Evolutionary conservation across 805 yeast genomes (phyloP).

Genomic region (Hanseniaspora taiwanica): DNA sequence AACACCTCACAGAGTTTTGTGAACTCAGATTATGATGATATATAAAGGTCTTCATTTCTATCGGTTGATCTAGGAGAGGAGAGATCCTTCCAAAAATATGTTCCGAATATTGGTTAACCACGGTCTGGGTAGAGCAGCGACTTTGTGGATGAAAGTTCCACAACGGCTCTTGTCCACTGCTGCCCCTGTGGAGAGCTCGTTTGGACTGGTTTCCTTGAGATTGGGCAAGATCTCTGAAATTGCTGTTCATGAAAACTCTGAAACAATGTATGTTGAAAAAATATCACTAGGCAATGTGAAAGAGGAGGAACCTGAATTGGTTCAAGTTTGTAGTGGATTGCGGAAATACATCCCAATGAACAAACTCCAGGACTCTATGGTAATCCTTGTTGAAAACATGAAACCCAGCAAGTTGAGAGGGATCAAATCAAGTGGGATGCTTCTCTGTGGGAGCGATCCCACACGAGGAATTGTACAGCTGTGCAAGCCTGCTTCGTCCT

Average conservation of each 20-base stretch:
- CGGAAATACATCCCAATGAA: conserved; percentile 31
- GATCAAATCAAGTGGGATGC: conserved; percentile 48
- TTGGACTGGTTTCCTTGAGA: conserved; percentile 20
- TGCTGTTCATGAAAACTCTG: conserved; percentile 41
- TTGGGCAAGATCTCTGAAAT: conserved; percentile 39
- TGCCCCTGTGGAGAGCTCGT: conserved; percentile 4
- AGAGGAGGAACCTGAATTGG: conserved; percentile 7
- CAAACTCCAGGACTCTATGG: conserved; percentile 27
- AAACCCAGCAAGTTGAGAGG: conserved; percentile 56
- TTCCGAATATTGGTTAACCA: no score
- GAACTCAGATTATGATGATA: no score
- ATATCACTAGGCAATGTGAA: conserved; percentile 22
- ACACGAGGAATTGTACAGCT: conserved; percentile 9
- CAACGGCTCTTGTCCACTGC: no score
- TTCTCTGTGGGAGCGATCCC: conserved; percentile 39
- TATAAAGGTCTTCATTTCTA: no score
- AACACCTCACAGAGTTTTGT: no score
- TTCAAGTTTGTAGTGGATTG: conserved; percentile 48
- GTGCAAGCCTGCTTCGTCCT: conserved; percentile 9
- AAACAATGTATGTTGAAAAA: conserved; percentile 43
- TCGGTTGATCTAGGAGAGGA: no score
- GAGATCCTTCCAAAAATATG: no score
- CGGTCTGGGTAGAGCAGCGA: no score
- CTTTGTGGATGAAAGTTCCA: no score
- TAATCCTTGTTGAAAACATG: conserved; percentile 43